phyloP scores from a whole-genome alignment of 176 grass and related monocot genomes.

The Aegilops tauschii region DNA sequence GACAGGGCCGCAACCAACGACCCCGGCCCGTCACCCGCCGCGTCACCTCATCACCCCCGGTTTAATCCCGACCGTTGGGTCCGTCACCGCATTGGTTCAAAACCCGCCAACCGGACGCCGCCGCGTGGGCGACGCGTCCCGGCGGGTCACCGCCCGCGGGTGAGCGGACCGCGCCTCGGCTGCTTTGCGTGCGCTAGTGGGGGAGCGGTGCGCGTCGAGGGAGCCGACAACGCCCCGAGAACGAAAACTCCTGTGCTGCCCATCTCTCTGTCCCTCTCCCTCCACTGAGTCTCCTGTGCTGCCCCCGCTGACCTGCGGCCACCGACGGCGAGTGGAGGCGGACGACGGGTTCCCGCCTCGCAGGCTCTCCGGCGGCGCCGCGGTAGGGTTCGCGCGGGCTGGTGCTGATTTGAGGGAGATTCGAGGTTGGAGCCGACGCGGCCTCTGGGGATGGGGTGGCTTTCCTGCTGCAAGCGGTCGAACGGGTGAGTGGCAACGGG shows the following conservation, averaged over 20 bases:
- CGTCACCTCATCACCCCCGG: slow-evolving; percentile 16
- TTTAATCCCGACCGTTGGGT: slow-evolving; percentile 37
- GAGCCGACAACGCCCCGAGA: slow-evolving; percentile 16
- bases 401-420: not conserved
- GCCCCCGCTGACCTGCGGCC: not conserved
- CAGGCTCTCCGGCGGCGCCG: not conserved
- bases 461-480: slow-evolving; percentile 41
- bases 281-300: not conserved
- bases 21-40: not conserved
- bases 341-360: not conserved
- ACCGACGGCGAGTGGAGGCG: not conserved
- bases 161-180: slow-evolving; percentile 33
- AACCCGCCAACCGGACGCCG: not conserved
- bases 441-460: slow-evolving; percentile 17
- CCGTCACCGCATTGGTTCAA: slow-evolving; percentile 40
- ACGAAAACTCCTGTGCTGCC: not conserved
- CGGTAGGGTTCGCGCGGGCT: not conserved
- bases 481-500: slow-evolving; percentile 31
- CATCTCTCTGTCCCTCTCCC: not conserved
- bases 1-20: not conserved
- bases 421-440: not conserved
- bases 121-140: not conserved
- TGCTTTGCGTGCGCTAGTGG: slow-evolving; percentile 43
- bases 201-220: not conserved
- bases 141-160: not conserved